These are phyloP conservation scores for Anthracocystis walkeri DNA, from an alignment of 1,284 basidiomycete species.

Conservation along the genomic window DNA sequence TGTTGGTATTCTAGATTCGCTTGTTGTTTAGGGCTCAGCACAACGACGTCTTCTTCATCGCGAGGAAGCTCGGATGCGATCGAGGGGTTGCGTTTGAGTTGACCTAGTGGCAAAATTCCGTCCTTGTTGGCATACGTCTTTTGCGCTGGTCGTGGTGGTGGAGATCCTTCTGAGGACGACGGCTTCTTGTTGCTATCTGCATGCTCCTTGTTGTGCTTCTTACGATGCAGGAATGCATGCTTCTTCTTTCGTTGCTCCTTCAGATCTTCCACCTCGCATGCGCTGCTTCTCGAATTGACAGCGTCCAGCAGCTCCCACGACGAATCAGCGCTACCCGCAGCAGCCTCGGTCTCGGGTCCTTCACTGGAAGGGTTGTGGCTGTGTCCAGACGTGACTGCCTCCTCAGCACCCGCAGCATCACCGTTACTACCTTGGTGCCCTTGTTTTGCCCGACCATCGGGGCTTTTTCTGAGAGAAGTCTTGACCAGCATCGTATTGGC, in stretches of 20 bases:
- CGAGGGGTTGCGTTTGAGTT: slow-evolving; percentile 57
- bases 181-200: neutral
- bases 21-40: slow-evolving; percentile 64
- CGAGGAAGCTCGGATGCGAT: slow-evolving; percentile 62
- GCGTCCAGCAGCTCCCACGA: slow-evolving; percentile 26
- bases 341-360: neutral
- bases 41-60: slow-evolving; percentile 60
- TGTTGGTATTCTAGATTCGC: slow-evolving; percentile 65
- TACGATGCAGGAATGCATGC: slow-evolving; percentile 24
- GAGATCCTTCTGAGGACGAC: neutral
- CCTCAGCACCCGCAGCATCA: slow-evolving; percentile 4
- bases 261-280: slow-evolving; percentile 32
- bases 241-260: slow-evolving; percentile 25
- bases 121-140: slow-evolving; percentile 41
- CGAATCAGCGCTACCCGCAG: slow-evolving; percentile 1
- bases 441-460: neutral
- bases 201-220: slow-evolving; percentile 14
- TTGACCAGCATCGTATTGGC: slow-evolving; percentile 40
- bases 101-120: slow-evolving; percentile 44
- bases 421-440: neutral
- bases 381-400: slow-evolving; percentile 2
- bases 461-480: slow-evolving; percentile 16
- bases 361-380: neutral
- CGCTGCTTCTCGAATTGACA: slow-evolving; percentile 25
- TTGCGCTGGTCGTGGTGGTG: slow-evolving; percentile 3